Evolutionary conservation across 2,329 filamentous ascomycete species (phyloP).

Genomic region (Exophiala dermatitidis): DNA sequence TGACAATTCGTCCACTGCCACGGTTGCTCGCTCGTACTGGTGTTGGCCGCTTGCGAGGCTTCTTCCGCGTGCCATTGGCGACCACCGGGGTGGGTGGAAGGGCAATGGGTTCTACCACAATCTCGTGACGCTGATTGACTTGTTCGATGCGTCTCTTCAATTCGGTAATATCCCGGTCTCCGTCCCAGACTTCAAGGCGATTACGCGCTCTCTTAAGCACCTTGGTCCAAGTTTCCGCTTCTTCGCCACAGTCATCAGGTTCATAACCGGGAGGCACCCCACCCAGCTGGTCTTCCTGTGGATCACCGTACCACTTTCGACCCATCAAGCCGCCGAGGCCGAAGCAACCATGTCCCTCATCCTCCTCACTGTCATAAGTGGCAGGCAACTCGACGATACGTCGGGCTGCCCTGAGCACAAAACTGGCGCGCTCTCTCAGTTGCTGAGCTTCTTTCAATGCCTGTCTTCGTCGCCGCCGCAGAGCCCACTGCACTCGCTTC

Average conservation of each 20-base stretch:
- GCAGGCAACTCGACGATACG: slow-evolving; percentile 39
- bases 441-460: slow-evolving; percentile 34
- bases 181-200: slow-evolving; percentile 41
- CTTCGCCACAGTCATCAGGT: slow-evolving; percentile 44
- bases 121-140: slow-evolving; percentile 1
- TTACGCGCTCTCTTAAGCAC: slow-evolving; percentile 39
- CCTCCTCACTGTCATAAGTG: slow-evolving; percentile 43
- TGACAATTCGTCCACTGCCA: slow-evolving; percentile 1
- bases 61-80: slow-evolving; percentile 15
- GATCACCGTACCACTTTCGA: slow-evolving; percentile 13
- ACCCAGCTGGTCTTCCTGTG: slow-evolving; percentile 10
- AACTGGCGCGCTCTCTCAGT: slow-evolving; percentile 36
- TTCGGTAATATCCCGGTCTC: slow-evolving; percentile 36
- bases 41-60: slow-evolving; percentile 4
- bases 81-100: background rate
- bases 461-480: slow-evolving; percentile 38
- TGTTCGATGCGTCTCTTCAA: slow-evolving; percentile 24
- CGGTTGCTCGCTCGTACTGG: background rate
- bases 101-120: slow-evolving; percentile 3
- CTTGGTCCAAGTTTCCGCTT: slow-evolving; percentile 40
- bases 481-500: slow-evolving; percentile 42
- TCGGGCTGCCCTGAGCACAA: slow-evolving; percentile 37
- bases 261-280: slow-evolving; percentile 33
- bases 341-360: slow-evolving; percentile 37
- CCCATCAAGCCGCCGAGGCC: slow-evolving; percentile 28